phyloP scores from a whole-genome alignment of 129 eudicot species.

The Gnaphalium uliginosum region DNA sequence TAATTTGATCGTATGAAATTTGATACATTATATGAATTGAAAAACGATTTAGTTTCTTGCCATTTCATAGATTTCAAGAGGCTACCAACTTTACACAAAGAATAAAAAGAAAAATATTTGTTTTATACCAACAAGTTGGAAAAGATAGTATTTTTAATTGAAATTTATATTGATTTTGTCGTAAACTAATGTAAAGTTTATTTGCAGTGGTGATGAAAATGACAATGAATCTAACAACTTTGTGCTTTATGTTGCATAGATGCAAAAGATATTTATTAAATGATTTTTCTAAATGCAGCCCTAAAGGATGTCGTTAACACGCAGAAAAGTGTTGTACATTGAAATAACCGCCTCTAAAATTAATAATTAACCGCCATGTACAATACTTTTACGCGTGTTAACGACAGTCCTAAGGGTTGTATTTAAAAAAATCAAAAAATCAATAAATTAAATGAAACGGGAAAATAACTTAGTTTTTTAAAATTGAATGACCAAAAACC shows the following conservation, averaged over 20 bases:
- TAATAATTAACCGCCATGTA: no score
- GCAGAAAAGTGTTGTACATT: no score
- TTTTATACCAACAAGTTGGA: background rate
- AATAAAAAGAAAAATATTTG: background rate
- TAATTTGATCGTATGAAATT: background rate
- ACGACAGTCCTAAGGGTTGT: no score
- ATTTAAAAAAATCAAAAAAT: no score
- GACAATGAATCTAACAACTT: background rate
- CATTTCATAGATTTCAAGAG: background rate
- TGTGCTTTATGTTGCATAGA: background rate
- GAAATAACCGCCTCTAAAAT: no score
- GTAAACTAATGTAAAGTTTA: background rate
- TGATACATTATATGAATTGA: background rate
- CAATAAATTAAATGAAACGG: no score
- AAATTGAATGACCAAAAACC: background rate
- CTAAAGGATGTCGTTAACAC: no score
- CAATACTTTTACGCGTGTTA: no score
- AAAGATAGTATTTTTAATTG: background rate
- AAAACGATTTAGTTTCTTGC: background rate
- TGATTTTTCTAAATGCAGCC: no score
- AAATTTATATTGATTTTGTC: background rate
- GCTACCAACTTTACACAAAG: background rate
- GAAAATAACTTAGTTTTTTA: no score
- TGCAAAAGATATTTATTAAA: background rate
- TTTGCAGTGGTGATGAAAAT: background rate